Conservation (phyloP, 2,329 filamentous ascomycete genomes). For the Xylaria digitata region DNA sequence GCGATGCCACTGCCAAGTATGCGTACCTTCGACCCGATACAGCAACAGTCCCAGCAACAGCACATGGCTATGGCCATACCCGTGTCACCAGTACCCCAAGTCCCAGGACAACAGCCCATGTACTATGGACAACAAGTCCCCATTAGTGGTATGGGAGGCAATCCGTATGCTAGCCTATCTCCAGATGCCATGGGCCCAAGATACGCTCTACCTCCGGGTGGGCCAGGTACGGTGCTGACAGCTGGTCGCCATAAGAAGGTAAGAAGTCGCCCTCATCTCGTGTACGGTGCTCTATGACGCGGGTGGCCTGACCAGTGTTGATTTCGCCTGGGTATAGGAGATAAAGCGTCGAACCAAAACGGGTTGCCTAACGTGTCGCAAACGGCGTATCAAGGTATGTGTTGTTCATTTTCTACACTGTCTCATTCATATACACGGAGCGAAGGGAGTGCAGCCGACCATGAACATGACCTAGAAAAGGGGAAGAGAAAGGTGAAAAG, state of each 20-base stretch:
- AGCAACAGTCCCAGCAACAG: conserved; percentile 49
- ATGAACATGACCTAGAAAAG: conserved; percentile 5
- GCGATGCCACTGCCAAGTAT: conserved; percentile 57
- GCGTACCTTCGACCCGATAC: conserved; percentile 56
- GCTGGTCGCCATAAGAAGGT: conserved; percentile 69
- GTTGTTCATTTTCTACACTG: conserved; percentile 26
- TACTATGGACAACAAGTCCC: conserved; percentile 58
- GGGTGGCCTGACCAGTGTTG: conserved; percentile 34
- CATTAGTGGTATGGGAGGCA: conserved; percentile 46
- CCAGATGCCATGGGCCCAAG: conserved; percentile 57
- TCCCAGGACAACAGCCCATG: conserved; percentile 52
- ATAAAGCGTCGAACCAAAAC: conserved; percentile 73
- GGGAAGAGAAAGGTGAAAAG: conserved; percentile 15
- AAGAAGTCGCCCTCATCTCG: conserved; percentile 37
- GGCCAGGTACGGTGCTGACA: conserved; percentile 60
- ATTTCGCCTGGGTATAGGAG: conserved; percentile 57
- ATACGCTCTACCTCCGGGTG: conserved; percentile 60
- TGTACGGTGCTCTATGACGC: conserved; percentile 44
- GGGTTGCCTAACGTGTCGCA: conserved; percentile 71
- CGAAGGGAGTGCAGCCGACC: conserved; percentile 6
- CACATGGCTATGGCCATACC: conserved; percentile 55
- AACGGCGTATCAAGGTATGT: conserved; percentile 71
- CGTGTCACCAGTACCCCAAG: conserved; percentile 52
- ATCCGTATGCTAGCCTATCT: conserved; percentile 57
- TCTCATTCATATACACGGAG: conserved; percentile 15